phyloP scores from a whole-genome alignment of 371 early-diverging fungal species.

The Mortierella sp. region DNA sequence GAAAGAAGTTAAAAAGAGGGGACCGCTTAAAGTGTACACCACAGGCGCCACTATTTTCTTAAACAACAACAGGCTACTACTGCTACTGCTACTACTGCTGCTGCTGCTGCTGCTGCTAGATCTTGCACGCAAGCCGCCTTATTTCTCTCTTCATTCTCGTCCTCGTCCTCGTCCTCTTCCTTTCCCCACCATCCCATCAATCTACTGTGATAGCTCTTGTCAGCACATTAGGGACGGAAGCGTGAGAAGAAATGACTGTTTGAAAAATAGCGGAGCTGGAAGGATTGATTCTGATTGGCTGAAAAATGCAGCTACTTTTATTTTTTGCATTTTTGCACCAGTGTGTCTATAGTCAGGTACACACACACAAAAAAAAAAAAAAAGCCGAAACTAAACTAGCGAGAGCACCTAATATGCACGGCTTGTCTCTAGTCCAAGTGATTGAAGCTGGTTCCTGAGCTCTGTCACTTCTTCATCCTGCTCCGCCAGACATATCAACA shows the following conservation, averaged over 20 bases:
- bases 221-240: not conserved
- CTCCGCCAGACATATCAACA: conserved; percentile 85
- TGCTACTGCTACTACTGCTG: conserved; percentile 46
- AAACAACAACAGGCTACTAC: too few species aligned
- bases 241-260: not conserved
- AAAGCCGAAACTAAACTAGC: too few species aligned
- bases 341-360: too few species aligned
- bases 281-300: conserved; percentile 32
- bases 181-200: not conserved
- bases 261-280: not conserved
- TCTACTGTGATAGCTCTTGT: not conserved
- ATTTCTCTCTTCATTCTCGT: not conserved
- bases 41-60: conserved; percentile 43
- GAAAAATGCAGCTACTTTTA: not conserved
- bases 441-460: conserved; percentile 31
- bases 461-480: conserved; percentile 57
- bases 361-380: too few species aligned
- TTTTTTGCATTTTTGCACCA: not conserved
- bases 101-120: not conserved
- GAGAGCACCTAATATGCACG: not conserved
- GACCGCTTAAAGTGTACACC: too few species aligned
- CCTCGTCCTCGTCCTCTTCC: not conserved
- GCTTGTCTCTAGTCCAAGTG: conserved; percentile 15
- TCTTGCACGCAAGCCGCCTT: too few species aligned
- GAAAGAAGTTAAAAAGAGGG: too few species aligned